Percentiles rank a stretch among this genome's conserved stretches.
phyloP scores from a whole-genome alignment of 1,139 yeast genomes.

The Pichia terricola region DNA sequence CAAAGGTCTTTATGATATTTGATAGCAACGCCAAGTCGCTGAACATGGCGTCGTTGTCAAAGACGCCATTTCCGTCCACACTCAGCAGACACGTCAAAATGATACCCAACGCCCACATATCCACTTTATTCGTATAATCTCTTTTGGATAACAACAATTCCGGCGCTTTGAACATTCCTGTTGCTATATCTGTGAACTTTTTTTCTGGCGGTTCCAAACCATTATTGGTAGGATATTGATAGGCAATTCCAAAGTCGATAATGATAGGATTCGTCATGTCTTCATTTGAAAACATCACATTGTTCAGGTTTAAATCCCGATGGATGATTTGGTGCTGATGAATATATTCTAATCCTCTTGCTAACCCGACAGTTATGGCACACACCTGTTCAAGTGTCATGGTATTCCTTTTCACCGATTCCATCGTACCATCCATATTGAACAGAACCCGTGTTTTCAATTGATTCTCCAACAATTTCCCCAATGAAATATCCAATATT shows the following conservation, averaged over 20 bases:
- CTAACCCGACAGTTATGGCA: conserved; percentile 33
- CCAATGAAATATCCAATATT: conserved; percentile 27
- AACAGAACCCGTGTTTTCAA: conserved; percentile 25
- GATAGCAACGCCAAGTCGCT: conserved; percentile 62
- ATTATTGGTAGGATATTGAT: conserved; percentile 25
- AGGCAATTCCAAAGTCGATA: conserved; percentile 79
- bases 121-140: conserved; percentile 54
- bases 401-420: conserved; percentile 18
- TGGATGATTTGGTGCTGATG: conserved; percentile 65
- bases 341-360: conserved; percentile 40
- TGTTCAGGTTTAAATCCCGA: conserved; percentile 79
- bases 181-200: conserved; percentile 65
- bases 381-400: conserved; percentile 21
- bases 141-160: conserved; percentile 67
- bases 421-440: conserved; percentile 10
- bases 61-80: conserved; percentile 33
- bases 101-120: conserved; percentile 77
- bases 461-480: conserved; percentile 25
- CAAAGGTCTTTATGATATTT: conserved; percentile 54
- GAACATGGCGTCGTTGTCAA: conserved; percentile 30
- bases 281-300: conserved; percentile 40
- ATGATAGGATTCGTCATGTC: conserved; percentile 28
- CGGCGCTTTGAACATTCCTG: conserved; percentile 76
- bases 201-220: conserved; percentile 36
- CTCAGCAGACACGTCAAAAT: conserved; percentile 54